phyloP scores from a whole-genome alignment of 2,329 filamentous ascomycete species.

The Cladophialophora chaetospira region DNA sequence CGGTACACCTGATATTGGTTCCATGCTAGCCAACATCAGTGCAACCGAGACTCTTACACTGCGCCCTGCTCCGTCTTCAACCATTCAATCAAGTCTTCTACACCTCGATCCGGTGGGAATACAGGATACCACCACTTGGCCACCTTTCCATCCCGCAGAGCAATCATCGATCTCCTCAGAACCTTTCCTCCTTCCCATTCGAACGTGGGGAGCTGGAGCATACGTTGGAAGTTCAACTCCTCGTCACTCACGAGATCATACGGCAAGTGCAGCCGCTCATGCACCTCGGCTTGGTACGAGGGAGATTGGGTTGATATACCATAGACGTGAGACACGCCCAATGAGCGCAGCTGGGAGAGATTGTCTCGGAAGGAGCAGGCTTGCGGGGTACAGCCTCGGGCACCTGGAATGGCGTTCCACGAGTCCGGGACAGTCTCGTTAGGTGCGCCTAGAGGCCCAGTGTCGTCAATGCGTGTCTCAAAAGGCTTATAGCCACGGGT shows the following conservation, averaged over 20 bases:
- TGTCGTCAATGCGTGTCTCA: not conserved
- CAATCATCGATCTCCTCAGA: constrained; percentile 44
- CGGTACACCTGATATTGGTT: not conserved
- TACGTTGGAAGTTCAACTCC: constrained; percentile 39
- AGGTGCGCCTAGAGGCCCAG: constrained; percentile 39
- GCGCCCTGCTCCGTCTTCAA: constrained; percentile 10
- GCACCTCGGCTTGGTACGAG: constrained; percentile 44
- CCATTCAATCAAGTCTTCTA: constrained; percentile 43
- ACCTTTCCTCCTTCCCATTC: constrained; percentile 42
- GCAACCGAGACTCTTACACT: not conserved
- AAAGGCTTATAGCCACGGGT: not conserved
- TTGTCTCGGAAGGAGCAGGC: constrained; percentile 48
- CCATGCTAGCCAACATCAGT: not conserved
- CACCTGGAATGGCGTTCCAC: constrained; percentile 48
- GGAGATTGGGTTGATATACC: constrained; percentile 45
- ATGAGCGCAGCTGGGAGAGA: constrained; percentile 34
- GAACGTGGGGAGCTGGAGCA: constrained; percentile 43
- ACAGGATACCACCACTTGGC: constrained; percentile 49
- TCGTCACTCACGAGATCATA: constrained; percentile 48
- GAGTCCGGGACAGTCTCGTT: constrained; percentile 44
- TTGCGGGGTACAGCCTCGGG: constrained; percentile 48
- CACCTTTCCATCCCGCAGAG: constrained; percentile 44
- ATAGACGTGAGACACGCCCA: constrained; percentile 41
- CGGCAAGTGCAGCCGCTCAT: constrained; percentile 42
- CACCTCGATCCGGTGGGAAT: constrained; percentile 45